Base-by-base conservation (phyloP, 2,329 filamentous ascomycete species). In the Pyricularia sp. region DNA sequence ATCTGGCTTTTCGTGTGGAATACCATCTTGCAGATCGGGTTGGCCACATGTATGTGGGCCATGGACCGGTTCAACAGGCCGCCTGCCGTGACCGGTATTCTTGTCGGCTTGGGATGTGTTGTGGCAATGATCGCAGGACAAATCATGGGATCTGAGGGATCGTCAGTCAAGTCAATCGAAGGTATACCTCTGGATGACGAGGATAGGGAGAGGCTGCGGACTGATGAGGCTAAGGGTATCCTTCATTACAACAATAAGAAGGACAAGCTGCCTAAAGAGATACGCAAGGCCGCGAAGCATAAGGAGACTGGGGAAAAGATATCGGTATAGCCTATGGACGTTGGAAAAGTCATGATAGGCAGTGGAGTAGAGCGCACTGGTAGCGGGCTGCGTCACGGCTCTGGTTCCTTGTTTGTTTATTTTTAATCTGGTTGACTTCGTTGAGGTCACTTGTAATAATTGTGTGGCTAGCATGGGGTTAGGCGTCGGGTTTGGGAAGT, bases 11-110 rank as follows among this genome's bases (percentile, higher is more conserved):
- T 91, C 76, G 82, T 91, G 3, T 81, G 79, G 77, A 96, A 96
- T 71, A 94, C 91, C 0, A 82, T 93, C 65, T 81, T 94, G 60
- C 92, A 96, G 74, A 81, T 81, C 53, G 81, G 85, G 22, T 80
- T 96, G 1, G 88, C 86, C 9, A 87, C 83, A 3, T 89, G 91
- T 76, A 96, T 96, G 91, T 96, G 90, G 89, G 86, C 84, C 1
- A 79, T 89, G 75, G 89, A 90, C 71, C 79, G 89, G 26, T 87
- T 86, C 70, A 77, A 88, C 26, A 80, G 91, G n/a, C 90, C 91
- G 0, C 83, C 84, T 26, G 96, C 90, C 90, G 83, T 86, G 12
- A 93, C 90, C 0, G 91, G 90, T 1, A 75, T 92, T 0, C 91
- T 94, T 71, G 88, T 96, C 22, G 88, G 84, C 2, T 72, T 93